These are phyloP conservation scores for Cordyceps tenuipes DNA, from an alignment of 2,329 filamentous ascomycete genomes.

Conservation along the genomic window DNA sequence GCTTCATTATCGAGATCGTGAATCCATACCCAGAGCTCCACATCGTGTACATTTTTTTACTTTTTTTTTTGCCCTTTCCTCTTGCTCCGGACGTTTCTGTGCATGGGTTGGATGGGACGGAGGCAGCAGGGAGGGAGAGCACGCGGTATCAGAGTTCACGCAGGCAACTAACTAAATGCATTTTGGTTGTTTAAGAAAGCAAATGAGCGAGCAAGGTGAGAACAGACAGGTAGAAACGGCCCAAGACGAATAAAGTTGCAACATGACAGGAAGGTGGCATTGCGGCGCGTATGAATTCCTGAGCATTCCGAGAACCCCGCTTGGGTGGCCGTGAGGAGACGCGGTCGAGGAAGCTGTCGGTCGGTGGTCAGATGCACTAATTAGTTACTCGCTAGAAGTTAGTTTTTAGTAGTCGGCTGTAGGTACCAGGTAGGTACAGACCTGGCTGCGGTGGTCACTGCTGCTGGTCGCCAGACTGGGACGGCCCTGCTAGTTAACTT, in stretches of 20 bases:
- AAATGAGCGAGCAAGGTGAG: not conserved
- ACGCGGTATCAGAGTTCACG: not conserved
- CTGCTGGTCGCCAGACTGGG: not conserved
- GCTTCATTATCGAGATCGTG: conserved; percentile 11
- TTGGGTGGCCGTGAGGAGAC: not conserved
- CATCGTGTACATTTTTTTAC: not conserved
- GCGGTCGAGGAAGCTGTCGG: not conserved
- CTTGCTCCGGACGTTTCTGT: not conserved
- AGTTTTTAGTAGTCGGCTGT: too few relatives aligned
- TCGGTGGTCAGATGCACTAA: not conserved
- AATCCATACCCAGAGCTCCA: conserved; percentile 7
- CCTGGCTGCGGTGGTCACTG: too few relatives aligned
- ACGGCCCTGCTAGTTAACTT: conserved; percentile 1
- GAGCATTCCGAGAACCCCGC: conserved; percentile 8
- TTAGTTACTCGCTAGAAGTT: too few relatives aligned
- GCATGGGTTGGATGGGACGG: not conserved
- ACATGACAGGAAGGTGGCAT: not conserved
- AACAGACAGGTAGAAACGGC: too few relatives aligned
- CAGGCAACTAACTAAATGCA: not conserved
- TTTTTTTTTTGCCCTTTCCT: not conserved
- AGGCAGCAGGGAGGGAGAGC: not conserved
- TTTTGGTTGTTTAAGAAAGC: not conserved
- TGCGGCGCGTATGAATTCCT: conserved; percentile 4
- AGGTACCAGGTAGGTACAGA: too few relatives aligned
- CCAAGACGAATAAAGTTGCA: not conserved